A percentile compares a stretch with the other conserved stretches of the same genome.
These are phyloP conservation scores for Cynara cardunculus DNA, from an alignment of 129 eudicot species.

Conservation along the genomic window DNA sequence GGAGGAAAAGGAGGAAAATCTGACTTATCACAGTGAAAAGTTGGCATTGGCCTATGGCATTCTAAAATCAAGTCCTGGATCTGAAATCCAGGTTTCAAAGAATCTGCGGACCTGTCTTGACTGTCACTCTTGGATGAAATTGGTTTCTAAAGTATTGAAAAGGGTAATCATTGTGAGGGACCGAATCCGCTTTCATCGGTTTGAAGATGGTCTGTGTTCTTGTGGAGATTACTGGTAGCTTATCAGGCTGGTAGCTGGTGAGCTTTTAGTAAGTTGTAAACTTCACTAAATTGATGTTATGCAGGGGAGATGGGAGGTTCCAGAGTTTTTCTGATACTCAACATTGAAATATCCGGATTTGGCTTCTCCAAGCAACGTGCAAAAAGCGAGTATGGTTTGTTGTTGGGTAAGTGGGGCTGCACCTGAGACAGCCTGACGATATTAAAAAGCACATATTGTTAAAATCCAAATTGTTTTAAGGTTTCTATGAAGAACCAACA, in stretches of 20 bases:
- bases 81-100: slow-evolving; percentile 61
- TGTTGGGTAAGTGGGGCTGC: background rate
- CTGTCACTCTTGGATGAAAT: slow-evolving; percentile 77
- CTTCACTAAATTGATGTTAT: background rate
- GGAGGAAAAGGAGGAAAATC: slow-evolving; percentile 83
- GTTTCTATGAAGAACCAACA: background rate
- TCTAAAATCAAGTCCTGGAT: slow-evolving; percentile 67
- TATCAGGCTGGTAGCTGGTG: slow-evolving; percentile 1
- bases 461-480: background rate
- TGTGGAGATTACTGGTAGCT: slow-evolving; percentile 89
- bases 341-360: no score
- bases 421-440: background rate
- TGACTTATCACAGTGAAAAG: slow-evolving; percentile 79
- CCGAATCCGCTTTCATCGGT: slow-evolving; percentile 73
- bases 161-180: slow-evolving; percentile 83
- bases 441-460: background rate
- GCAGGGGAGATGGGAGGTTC: background rate
- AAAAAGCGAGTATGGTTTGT: background rate
- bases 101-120: slow-evolving; percentile 79
- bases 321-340: no score
- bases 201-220: slow-evolving; percentile 64
- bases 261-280: background rate
- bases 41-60: slow-evolving; percentile 67
- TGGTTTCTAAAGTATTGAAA: slow-evolving; percentile 57
- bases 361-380: background rate